A percentile compares a stretch with the other conserved stretches of the same genome.
phyloP scores from a whole-genome alignment of 2,329 filamentous ascomycete genomes.

The Canariomyces notabilis region DNA sequence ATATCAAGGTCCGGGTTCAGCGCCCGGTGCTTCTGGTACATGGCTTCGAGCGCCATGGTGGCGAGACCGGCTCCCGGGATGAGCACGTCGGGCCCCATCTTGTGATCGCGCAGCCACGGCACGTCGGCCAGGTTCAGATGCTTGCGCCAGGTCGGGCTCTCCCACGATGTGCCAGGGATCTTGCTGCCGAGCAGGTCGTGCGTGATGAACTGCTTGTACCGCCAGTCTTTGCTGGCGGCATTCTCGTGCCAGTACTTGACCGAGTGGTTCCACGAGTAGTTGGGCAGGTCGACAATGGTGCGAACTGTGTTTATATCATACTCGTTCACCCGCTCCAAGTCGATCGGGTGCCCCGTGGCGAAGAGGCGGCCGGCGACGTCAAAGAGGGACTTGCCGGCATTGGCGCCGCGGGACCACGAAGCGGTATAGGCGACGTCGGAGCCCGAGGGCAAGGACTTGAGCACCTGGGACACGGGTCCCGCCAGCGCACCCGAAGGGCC shows the following conservation, averaged over 20 bases:
- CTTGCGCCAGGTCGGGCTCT: conserved; percentile 12
- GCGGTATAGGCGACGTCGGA: neutral
- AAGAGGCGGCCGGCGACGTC: conserved; percentile 24
- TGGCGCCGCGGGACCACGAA: conserved; percentile 15
- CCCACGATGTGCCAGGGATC: conserved; percentile 18
- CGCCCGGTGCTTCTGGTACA: conserved; percentile 24
- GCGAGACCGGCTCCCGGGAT: conserved; percentile 37
- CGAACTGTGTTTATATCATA: neutral
- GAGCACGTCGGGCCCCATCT: conserved; percentile 39
- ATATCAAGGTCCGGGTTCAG: neutral
- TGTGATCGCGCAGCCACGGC: conserved; percentile 42
- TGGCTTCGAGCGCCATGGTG: conserved; percentile 30
- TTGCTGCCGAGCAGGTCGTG: conserved; percentile 34
- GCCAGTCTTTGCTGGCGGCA: conserved; percentile 28
- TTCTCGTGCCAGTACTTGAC: conserved; percentile 30
- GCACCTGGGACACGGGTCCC: conserved; percentile 21
- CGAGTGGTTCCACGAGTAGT: conserved; percentile 28
- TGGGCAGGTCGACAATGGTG: conserved; percentile 24
- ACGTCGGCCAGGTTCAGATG: conserved; percentile 14
- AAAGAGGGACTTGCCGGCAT: conserved; percentile 15
- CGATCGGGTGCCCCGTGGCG: conserved; percentile 9
- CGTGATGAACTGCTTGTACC: conserved; percentile 22
- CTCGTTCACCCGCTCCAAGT: conserved; percentile 21
- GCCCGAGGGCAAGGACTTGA: conserved; percentile 6
- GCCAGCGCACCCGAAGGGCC: conserved; percentile 13